Evolutionary conservation across 805 yeast genomes (phyloP).

Genomic region (Ogataea populi-albae): DNA sequence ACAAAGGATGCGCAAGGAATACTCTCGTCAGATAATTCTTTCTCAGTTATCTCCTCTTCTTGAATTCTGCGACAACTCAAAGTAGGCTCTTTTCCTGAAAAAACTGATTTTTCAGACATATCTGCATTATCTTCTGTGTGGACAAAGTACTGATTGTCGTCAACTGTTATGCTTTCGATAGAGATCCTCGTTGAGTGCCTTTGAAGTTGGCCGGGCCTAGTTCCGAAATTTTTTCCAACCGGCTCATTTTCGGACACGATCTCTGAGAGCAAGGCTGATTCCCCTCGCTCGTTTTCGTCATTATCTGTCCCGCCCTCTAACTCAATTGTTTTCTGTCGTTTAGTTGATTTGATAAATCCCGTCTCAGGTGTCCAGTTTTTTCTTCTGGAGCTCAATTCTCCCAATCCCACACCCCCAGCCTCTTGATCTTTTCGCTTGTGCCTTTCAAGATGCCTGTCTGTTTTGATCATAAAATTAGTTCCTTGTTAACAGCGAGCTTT

Average conservation of each 20-base stretch:
- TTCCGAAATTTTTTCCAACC: background rate
- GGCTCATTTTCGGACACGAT: background rate
- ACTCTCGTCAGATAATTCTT: background rate
- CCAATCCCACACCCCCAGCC: constrained; percentile 17
- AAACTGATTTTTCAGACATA: background rate
- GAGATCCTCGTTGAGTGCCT: background rate
- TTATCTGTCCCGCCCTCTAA: constrained; percentile 2
- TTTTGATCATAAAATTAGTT: constrained; percentile 1
- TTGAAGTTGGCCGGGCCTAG: background rate
- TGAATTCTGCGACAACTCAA: background rate
- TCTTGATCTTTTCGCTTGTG: constrained; percentile 16
- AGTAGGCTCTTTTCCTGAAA: too few relatives aligned
- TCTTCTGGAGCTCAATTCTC: constrained; percentile 5
- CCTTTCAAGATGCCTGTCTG: constrained; percentile 16
- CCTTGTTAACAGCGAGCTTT: background rate
- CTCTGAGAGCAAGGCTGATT: too few relatives aligned
- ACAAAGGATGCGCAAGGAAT: too few relatives aligned
- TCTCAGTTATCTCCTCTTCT: background rate
- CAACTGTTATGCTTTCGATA: constrained; percentile 1
- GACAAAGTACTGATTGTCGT: too few relatives aligned
- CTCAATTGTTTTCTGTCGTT: background rate
- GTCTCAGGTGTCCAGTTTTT: constrained; percentile 8
- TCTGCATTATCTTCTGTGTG: too few relatives aligned
- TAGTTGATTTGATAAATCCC: constrained; percentile 5
- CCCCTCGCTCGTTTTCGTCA: too few relatives aligned